Percentiles rank a stretch among this genome's conserved stretches.
Conservation (phyloP, 306 rosid species). For the Prunus fruticosa region DNA sequence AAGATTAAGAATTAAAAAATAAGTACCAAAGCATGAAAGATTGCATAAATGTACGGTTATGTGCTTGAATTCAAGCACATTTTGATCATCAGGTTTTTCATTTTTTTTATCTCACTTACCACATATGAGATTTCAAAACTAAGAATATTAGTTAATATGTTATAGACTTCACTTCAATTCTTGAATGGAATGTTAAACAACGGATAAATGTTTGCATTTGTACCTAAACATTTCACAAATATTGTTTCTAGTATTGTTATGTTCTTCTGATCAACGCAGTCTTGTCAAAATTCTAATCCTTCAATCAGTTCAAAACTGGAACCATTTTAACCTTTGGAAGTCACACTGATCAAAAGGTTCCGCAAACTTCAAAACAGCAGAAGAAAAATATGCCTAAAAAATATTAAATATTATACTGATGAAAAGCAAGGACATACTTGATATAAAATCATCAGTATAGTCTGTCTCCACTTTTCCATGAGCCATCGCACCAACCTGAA, state of each 20-base stretch:
- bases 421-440: conserved; percentile 46
- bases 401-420: neutral
- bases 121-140: neutral
- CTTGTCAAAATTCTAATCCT: neutral
- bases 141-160: neutral
- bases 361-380: neutral
- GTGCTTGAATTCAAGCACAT: neutral
- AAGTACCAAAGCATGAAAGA: neutral
- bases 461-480: conserved; percentile 79
- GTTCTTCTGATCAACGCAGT: neutral
- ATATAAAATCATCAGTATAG: conserved; percentile 67
- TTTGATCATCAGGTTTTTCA: neutral
- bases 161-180: neutral
- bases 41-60: neutral
- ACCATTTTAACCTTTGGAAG: neutral
- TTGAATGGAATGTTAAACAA: neutral
- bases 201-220: neutral
- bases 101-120: neutral
- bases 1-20: too few species aligned
- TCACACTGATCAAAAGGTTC: neutral
- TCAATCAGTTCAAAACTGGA: neutral
- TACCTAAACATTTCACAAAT: neutral
- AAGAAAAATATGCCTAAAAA: neutral
- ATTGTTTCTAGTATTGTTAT: neutral
- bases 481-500: conserved; percentile 89